phyloP scores from a whole-genome alignment of 75 land plant species.

The Gnetum montanum region DNA sequence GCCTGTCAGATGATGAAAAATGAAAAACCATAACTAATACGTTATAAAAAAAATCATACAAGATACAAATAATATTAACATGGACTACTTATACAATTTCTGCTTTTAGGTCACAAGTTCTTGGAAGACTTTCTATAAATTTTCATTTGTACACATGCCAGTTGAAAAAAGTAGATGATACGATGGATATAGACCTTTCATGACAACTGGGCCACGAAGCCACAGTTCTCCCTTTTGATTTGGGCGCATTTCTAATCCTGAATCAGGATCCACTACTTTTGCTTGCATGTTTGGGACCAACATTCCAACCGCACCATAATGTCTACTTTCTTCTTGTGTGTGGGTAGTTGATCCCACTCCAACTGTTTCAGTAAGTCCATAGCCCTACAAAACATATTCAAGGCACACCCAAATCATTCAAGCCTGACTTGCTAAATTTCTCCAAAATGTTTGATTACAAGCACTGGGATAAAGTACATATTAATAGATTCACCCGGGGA shows the following conservation, averaged over 20 bases:
- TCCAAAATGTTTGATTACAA: no score
- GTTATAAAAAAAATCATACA: no score
- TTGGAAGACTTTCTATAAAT: no score
- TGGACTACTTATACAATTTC: no score
- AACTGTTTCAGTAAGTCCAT: constrained; percentile 80
- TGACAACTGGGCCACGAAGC: constrained; percentile 65
- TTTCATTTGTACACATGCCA: no score
- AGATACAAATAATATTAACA: no score
- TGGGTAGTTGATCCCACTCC: constrained; percentile 59
- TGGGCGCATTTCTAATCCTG: constrained; percentile 36
- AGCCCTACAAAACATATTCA: constrained; percentile 39
- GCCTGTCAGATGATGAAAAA: constrained; percentile 18
- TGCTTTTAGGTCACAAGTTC: no score
- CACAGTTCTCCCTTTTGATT: constrained; percentile 78
- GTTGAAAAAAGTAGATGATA: neutral
- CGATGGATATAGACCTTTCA: constrained; percentile 52
- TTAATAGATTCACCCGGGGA: no score
- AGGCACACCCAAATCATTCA: no score
- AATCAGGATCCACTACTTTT: constrained; percentile 65
- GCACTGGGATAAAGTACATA: no score
- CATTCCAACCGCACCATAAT: constrained; percentile 70
- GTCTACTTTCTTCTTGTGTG: constrained; percentile 49
- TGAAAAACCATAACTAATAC: no score
- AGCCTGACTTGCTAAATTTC: no score
- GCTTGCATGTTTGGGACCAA: constrained; percentile 65